Evolutionary conservation across 1,139 yeast species (phyloP).

Genomic region (Magnusiomyces fungicola): DNA sequence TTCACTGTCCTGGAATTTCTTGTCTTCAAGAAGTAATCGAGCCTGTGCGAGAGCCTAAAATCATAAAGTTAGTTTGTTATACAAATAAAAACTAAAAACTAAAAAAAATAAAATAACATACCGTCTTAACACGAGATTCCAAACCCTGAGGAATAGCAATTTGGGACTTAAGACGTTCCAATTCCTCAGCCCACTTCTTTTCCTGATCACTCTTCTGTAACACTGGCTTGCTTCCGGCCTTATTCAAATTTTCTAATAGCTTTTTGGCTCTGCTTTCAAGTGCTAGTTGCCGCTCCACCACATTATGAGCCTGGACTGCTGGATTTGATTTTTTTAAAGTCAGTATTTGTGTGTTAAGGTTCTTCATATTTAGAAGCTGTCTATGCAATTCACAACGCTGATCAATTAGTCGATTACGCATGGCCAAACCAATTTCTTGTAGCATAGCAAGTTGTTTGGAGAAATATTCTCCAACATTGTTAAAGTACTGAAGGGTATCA

Average conservation of each 20-base stretch:
- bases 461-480: constrained; percentile 21
- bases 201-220: constrained; percentile 35
- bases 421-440: constrained; percentile 28
- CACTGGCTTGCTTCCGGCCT: constrained; percentile 25
- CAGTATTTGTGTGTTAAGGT: constrained; percentile 22
- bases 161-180: constrained; percentile 28
- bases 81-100: not conserved
- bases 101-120: constrained; percentile 1
- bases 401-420: constrained; percentile 30
- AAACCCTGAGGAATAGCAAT: constrained; percentile 19
- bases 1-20: not conserved
- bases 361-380: constrained; percentile 26
- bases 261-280: constrained; percentile 31
- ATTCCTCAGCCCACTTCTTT: constrained; percentile 40
- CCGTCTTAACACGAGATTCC: constrained; percentile 19
- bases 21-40: not conserved
- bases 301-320: constrained; percentile 12
- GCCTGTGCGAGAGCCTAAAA: constrained; percentile 5
- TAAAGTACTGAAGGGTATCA: constrained; percentile 24
- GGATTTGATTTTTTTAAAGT: constrained; percentile 20
- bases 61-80: not conserved
- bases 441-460: constrained; percentile 23
- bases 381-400: constrained; percentile 33
- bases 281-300: constrained; percentile 28
- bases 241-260: constrained; percentile 28